Percentiles rank a stretch among this genome's conserved stretches.
These are phyloP conservation scores for Diaporthe sp. DNA, from an alignment of 2,329 filamentous ascomycete genomes.

Conservation along the genomic window DNA sequence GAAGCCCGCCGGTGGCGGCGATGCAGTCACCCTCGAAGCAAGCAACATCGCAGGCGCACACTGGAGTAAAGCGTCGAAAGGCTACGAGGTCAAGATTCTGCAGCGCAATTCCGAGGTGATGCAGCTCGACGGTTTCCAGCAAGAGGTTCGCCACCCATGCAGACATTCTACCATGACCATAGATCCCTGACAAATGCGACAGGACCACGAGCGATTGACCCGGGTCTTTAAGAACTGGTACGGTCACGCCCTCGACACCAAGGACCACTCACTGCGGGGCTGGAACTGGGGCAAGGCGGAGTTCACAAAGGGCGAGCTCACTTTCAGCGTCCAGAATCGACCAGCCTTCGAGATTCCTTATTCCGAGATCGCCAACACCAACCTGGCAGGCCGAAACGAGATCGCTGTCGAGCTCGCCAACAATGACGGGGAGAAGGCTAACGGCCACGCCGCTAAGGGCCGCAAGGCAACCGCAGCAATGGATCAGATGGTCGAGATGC, in stretches of 20 bases:
- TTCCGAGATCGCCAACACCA: constrained; percentile 97
- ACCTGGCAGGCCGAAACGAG: constrained; percentile 96
- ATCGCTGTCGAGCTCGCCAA: constrained; percentile 95
- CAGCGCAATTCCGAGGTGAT: constrained; percentile 87
- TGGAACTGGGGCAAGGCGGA: constrained; percentile 99
- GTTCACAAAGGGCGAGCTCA: constrained; percentile 93
- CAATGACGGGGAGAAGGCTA: constrained; percentile 79
- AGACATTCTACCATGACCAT: constrained; percentile 47
- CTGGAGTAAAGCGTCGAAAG: constrained; percentile 94
- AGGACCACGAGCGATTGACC: constrained; percentile 89
- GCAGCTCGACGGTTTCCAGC: constrained; percentile 94
- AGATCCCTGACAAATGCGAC: constrained; percentile 43
- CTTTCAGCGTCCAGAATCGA: constrained; percentile 97
- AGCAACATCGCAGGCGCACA: constrained; percentile 88
- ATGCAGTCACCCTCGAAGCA: constrained; percentile 93
- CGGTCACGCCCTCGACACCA: constrained; percentile 90
- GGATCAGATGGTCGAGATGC: constrained; percentile 97
- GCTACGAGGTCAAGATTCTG: constrained; percentile 93
- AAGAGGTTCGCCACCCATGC: constrained; percentile 69
- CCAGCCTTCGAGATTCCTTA: constrained; percentile 98
- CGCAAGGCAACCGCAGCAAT: constrained; percentile 90
- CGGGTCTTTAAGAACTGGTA: constrained; percentile 99
- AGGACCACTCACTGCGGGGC: constrained; percentile 93
- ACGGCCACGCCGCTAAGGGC: constrained; percentile 82
- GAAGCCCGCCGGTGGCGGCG: constrained; percentile 89